Conservation (phyloP, 208 protist species). For the Leptomonas pyrrhocoris region DNA sequence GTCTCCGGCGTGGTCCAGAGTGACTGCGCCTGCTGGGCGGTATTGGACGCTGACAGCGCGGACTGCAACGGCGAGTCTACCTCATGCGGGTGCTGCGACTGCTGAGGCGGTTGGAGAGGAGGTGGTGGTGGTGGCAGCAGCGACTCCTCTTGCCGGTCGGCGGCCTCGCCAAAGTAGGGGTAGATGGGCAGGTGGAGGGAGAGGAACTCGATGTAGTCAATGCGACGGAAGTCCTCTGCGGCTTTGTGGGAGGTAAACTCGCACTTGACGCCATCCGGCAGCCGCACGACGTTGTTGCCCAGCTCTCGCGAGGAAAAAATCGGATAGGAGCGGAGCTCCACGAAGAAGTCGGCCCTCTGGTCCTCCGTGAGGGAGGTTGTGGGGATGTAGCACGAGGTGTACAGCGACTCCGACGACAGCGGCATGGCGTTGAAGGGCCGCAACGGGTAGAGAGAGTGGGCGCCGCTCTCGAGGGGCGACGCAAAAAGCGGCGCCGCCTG, state of each 20-base stretch:
- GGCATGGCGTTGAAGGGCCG: neutral
- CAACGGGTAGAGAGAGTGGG: neutral
- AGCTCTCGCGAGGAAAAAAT: conserved; percentile 33
- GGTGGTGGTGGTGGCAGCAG: neutral
- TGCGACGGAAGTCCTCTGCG: conserved; percentile 39
- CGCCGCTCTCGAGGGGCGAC: neutral
- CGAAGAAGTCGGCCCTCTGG: conserved; percentile 35
- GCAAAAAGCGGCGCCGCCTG: neutral
- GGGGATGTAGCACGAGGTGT: conserved; percentile 44
- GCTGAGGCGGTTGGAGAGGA: no score
- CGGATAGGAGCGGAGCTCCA: conserved; percentile 33
- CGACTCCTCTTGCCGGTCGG: neutral
- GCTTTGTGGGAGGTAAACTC: conserved; percentile 36
- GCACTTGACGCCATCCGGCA: conserved; percentile 31
- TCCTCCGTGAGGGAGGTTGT: conserved; percentile 17
- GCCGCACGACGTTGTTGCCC: conserved; percentile 27
- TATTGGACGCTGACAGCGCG: neutral
- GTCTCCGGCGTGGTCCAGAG: conserved; percentile 19
- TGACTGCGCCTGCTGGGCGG: conserved; percentile 8
- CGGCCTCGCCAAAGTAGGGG: conserved; percentile 13
- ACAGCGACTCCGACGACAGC: conserved; percentile 10
- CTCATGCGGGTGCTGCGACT: conserved; percentile 1
- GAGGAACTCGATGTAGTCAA: conserved; percentile 40
- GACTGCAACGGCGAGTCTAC: conserved; percentile 12
- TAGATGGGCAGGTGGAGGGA: conserved; percentile 34